phyloP scores from a whole-genome alignment of 768 basidiomycete genomes.

The Scleroderma citrinum region DNA sequence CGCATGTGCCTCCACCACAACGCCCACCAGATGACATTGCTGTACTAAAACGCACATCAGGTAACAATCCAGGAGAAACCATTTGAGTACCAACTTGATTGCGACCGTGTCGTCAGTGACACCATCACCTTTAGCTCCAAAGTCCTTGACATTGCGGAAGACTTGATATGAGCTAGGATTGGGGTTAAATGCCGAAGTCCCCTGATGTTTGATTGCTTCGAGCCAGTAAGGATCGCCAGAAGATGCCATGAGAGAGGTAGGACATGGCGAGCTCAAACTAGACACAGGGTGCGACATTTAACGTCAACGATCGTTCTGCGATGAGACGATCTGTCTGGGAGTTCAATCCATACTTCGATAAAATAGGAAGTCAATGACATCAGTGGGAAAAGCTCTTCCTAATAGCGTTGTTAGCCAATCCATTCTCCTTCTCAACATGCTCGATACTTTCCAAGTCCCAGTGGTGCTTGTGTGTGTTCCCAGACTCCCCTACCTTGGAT shows the following conservation, averaged over 20 bases:
- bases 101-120: constrained; percentile 66
- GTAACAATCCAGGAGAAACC: not conserved
- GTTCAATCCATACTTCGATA: too few species aligned
- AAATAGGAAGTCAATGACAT: too few species aligned
- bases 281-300: constrained; percentile 9
- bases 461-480: too few species aligned
- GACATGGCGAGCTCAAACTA: constrained; percentile 33
- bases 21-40: constrained; percentile 56
- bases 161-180: constrained; percentile 51
- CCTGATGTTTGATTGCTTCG: constrained; percentile 61
- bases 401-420: too few species aligned
- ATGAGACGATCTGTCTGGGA: too few species aligned
- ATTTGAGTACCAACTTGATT: constrained; percentile 47
- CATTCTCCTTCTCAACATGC: too few species aligned
- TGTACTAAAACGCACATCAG: constrained; percentile 29
- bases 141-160: constrained; percentile 66
- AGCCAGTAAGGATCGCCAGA: constrained; percentile 60
- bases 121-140: constrained; percentile 49
- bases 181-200: constrained; percentile 55
- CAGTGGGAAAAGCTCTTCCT: too few species aligned
- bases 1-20: constrained; percentile 51
- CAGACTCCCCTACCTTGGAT: too few species aligned
- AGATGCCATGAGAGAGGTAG: constrained; percentile 31
- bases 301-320: too few species aligned
- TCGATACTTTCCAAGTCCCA: too few species aligned